Conservation (phyloP, 2,329 filamentous ascomycete genomes). For the Coniochaeta prunicola region DNA sequence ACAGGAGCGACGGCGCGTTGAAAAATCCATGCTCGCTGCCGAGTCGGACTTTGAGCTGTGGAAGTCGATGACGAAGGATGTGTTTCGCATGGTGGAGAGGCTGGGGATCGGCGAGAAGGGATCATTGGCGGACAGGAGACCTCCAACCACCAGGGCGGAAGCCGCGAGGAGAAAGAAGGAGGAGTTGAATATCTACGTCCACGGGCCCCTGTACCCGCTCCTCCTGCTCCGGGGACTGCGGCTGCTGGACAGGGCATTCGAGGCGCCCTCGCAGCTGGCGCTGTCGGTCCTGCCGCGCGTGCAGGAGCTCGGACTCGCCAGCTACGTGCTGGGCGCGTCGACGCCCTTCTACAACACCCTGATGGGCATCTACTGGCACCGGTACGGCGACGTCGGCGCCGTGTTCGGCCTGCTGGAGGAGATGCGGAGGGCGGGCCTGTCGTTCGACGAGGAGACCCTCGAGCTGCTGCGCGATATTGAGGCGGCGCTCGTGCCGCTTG, state of each 20-base stretch:
- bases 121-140: background rate
- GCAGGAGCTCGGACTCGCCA: slow-evolving; percentile 59
- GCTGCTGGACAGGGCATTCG: slow-evolving; percentile 50
- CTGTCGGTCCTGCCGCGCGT: slow-evolving; percentile 59
- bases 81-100: slow-evolving; percentile 53
- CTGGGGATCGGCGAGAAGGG: slow-evolving; percentile 40
- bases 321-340: slow-evolving; percentile 64
- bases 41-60: slow-evolving; percentile 58
- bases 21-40: slow-evolving; percentile 44
- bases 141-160: background rate
- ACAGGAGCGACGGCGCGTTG: slow-evolving; percentile 44
- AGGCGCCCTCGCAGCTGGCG: slow-evolving; percentile 48
- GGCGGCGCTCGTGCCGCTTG: slow-evolving; percentile 9
- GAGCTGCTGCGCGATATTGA: slow-evolving; percentile 26
- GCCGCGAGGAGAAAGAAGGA: slow-evolving; percentile 5
- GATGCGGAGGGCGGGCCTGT: slow-evolving; percentile 57
- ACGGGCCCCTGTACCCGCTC: slow-evolving; percentile 58
- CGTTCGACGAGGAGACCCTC: slow-evolving; percentile 44
- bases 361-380: slow-evolving; percentile 52
- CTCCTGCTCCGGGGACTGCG: slow-evolving; percentile 51
- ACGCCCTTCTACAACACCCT: slow-evolving; percentile 64
- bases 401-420: slow-evolving; percentile 54
- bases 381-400: slow-evolving; percentile 48
- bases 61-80: slow-evolving; percentile 57
- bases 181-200: slow-evolving; percentile 40